Base-by-base conservation (phyloP, 257 asterid genomes). In the Solanum dulcamara region DNA sequence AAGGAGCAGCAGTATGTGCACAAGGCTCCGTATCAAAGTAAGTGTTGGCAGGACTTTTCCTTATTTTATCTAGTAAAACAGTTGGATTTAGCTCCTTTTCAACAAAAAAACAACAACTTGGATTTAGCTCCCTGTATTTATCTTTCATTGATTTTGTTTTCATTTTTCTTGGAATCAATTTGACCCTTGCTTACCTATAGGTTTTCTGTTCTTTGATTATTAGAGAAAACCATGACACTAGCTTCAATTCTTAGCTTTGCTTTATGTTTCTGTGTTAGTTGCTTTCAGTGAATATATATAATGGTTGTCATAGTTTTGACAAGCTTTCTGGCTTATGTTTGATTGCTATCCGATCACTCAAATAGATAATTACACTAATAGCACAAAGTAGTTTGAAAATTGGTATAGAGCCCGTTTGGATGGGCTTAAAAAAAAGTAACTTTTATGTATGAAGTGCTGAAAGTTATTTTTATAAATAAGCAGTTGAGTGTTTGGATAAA, bases 21-120 rank as follows among this genome's bases (percentile, higher is more conserved):
- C 85, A 93, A 89, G 90, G 92, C 94, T 85, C 98, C 88, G 86
- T 87, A 87, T 90, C 92, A 89, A 91, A 98, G 98, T 94, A 93
- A 88, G 79, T 42, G 26, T 42, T 13, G 62, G 37, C 32, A 5
- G 33, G 33, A 60, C 44, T 50, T 81, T 38, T 38, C 67, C 30
- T 24, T 85, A 2, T 60, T 80, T 64, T 59, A 30, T 79, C 9
- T 17, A 17, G 83, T 79, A 79, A 30, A 48, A 79, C 66, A 46
- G 83, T 46, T 40, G 32, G 59, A 44, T 74, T 26, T 68, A 68
- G 46, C 40, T 7, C 12, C 40, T 6, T 30, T 66, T 66, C 74
- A 30, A 66, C 40, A 12, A 62, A 5, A 62, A 62, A 3, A 15
- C 10, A 24, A 24, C 11, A n/a, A 32, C 40, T 17, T 33, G n/a